Evolutionary conservation across 176 grass and related monocot species (phyloP), one percentile per base, ranked within the genome.

Genomic region (Cymbopogon citratus): DNA sequence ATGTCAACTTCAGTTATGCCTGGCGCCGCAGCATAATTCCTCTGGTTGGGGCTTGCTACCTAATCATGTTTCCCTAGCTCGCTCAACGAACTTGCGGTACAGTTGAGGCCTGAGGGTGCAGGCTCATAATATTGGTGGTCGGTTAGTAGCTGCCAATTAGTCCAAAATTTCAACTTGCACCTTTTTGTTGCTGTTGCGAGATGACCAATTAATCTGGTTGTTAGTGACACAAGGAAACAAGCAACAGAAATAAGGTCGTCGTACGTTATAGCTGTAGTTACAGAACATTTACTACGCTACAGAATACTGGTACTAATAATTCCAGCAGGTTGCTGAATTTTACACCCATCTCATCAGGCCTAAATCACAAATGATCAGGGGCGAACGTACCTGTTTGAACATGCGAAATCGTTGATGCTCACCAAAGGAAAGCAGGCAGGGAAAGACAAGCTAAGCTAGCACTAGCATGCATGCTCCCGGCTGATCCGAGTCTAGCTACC

Each of bases 1-100:
- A 84, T 69, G 81, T 80, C 87, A 84, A 84, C 81, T 75, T 61
- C 81, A 80, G 64, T 27, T 78, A 64, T 43, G 75, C 40, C 36
- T 74, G 77, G 40, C 24, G 5, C 63, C 43, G 21, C 63, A 9
- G 70, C 81, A 88, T 84, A 76, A 70, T 84, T 69, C 69, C 7
- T 80, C 27, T 56, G 76, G 87, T 76, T 80, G 75, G 69, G 26
- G 1, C 52, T 9, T 57, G 9, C 54, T 36, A 80, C 39, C 81
- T 35, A 80, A 85, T 85, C 31, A 85, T 76, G 76, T 62, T 25
- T 41, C 48, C 43, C 23, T 15, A 62, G 71, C 8, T 78, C 9
- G 40, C 74, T 83, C 68, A 46, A 84, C 60, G 26, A 36, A 67
- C 68, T 88, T 66, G 9, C 44, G 16, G 40, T 2, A 51, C 48